phyloP scores from a whole-genome alignment of 1,284 basidiomycete species.

The Marasmius oreades region DNA sequence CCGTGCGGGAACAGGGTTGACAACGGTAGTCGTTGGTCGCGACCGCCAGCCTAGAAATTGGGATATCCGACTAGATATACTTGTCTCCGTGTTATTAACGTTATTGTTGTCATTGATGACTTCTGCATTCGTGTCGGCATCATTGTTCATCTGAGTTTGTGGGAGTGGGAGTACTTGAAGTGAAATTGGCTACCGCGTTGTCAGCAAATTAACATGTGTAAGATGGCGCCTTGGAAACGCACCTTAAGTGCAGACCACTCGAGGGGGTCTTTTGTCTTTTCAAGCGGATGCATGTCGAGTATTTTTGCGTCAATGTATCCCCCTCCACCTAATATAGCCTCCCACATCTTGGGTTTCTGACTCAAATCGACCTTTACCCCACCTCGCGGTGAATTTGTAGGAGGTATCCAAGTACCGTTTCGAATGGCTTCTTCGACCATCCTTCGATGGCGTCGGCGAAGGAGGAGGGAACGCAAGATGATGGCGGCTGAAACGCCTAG shows the following conservation, averaged over 20 bases:
- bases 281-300: not conserved
- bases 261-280: not conserved
- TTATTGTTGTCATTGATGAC: not conserved
- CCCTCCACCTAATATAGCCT: slow-evolving; percentile 6
- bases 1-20: no score
- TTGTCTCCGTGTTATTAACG: no score
- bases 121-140: not conserved
- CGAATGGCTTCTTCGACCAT: slow-evolving; percentile 12
- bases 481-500: slow-evolving; percentile 12
- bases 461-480: slow-evolving; percentile 7
- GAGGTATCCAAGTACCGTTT: slow-evolving; percentile 11
- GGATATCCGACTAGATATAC: no score
- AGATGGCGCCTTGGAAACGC: no score
- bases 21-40: no score
- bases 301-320: not conserved
- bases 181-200: not conserved
- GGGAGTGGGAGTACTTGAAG: not conserved
- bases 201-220: not conserved
- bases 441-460: slow-evolving; percentile 9
- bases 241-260: not conserved
- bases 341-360: slow-evolving; percentile 10
- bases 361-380: slow-evolving; percentile 5
- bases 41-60: no score
- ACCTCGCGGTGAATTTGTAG: not conserved
- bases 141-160: not conserved